phyloP scores from a whole-genome alignment of 768 basidiomycete genomes.

The Hebeloma cylindrosporum region DNA sequence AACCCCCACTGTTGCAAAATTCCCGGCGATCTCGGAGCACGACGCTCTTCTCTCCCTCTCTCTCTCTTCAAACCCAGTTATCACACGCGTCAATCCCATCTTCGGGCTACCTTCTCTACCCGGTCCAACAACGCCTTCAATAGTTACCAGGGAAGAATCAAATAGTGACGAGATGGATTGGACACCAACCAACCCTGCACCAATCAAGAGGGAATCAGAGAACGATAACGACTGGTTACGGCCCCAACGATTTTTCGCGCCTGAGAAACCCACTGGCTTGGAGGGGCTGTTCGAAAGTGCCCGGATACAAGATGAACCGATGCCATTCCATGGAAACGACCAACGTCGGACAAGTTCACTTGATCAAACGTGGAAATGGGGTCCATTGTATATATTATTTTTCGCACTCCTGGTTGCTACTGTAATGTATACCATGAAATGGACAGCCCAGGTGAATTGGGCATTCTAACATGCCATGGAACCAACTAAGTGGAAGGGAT shows the following conservation, averaged over 20 bases:
- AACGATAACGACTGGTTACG: conserved; percentile 55
- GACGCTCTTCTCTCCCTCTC: conserved; percentile 64
- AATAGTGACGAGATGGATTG: conserved; percentile 56
- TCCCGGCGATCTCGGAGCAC: conserved; percentile 37
- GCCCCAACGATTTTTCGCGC: conserved; percentile 75
- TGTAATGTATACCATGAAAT: conserved; percentile 16
- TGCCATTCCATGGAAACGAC: conserved; percentile 14
- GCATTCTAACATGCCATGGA: conserved; percentile 7
- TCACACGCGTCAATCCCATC: conserved; percentile 49
- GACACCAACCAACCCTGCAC: conserved; percentile 53
- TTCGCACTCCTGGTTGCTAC: conserved; percentile 20
- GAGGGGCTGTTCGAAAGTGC: conserved; percentile 69
- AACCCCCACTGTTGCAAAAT: conserved; percentile 20
- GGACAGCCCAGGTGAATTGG: conserved; percentile 11
- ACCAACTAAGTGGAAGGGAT: background rate
- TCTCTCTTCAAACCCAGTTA: conserved; percentile 63
- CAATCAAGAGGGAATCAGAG: conserved; percentile 24
- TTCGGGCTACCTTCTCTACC: conserved; percentile 71
- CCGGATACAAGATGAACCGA: conserved; percentile 49
- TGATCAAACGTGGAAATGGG: conserved; percentile 31
- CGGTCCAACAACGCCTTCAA: conserved; percentile 26
- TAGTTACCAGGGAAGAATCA: conserved; percentile 33
- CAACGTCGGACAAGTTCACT: conserved; percentile 6
- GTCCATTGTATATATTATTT: conserved; percentile 33
- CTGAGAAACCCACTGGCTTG: conserved; percentile 75